Evolutionary conservation across 78 protist species (phyloP).

Genomic region (Planoprotostelium fungivorum): DNA sequence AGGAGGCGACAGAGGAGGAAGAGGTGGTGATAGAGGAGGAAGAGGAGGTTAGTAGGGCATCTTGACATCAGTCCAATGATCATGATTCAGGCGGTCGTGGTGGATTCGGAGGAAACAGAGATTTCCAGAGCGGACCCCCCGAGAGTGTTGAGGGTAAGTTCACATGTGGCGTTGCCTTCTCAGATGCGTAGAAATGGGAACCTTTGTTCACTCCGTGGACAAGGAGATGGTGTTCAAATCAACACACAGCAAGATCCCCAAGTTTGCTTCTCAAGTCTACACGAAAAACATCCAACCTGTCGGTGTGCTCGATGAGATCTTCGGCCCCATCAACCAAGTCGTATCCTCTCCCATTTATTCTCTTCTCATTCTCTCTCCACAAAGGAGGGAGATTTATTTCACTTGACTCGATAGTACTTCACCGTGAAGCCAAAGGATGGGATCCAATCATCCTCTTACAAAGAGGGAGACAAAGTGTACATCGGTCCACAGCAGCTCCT

Average conservation of each 20-base stretch:
- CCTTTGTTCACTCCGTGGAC: slow-evolving; percentile 34
- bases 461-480: slow-evolving; percentile 30
- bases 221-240: slow-evolving; percentile 38
- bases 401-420: slow-evolving; percentile 12
- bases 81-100: background rate
- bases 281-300: background rate
- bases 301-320: slow-evolving; percentile 47
- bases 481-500: slow-evolving; percentile 21
- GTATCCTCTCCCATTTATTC: background rate
- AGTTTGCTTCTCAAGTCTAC: slow-evolving; percentile 41
- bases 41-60: background rate
- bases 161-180: background rate
- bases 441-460: slow-evolving; percentile 50
- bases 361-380: background rate
- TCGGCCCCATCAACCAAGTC: slow-evolving; percentile 46
- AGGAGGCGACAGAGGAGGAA: background rate
- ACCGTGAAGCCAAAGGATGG: slow-evolving; percentile 46
- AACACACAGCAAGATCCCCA: slow-evolving; percentile 35
- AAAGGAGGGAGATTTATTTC: too few relatives aligned
- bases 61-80: background rate
- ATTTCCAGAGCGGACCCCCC: background rate
- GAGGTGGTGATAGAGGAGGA: background rate
- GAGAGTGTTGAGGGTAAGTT: background rate
- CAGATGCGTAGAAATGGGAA: slow-evolving; percentile 33
- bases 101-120: background rate